Base-by-base conservation (phyloP, 2,329 filamentous ascomycete genomes). In the Colletotrichum magnum region DNA sequence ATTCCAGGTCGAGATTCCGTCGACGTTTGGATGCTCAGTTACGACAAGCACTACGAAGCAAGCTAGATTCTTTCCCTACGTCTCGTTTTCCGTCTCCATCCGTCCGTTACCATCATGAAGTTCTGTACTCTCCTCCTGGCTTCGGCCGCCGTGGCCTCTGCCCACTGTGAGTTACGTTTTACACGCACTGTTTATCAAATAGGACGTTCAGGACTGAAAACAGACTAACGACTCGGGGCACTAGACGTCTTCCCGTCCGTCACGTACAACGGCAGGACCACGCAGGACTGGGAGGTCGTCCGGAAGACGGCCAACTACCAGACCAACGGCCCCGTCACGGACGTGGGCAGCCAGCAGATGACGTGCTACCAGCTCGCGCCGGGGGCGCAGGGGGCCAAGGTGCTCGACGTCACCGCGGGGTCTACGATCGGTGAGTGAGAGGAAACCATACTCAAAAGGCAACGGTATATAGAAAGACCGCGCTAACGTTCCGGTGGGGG, bases 301-400 rank as follows among this genome's bases (percentile, higher is more conserved):
- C 79, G 84, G 26, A 82, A 82, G 72, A 86, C 84, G 10, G 80
- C 82, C 56, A 86, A 86, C 77, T 86, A 79, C 75, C 83, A 87
- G 74, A 80, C 76, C 75, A 86, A 86, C 71, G 82, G 80, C 1
- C 84, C 83, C 68, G 84, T 87, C 43, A 84, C 83, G 4, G 79
- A 85, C 69, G 85, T 87, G 36, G 80, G 74, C 56, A 84, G 82
- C 47, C 72, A 80, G 2, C 80, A 83, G 66, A 85, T 87, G 78
- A 83, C 83, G n/a, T 87, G 85, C 79, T 87, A 85, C 75, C 82
- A 87, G 73, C 77, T 82, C 10, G 75, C 75, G 10, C 73, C 80
- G 4, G 82, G 83, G 47, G 80, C 78, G 58, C 78, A 81, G 10
- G 85, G 84, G 16, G 84, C 85, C 21, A 77, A 78, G 12, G 81